Evolutionary conservation across 75 land plant genomes (phyloP).

Genomic region (Gnetum montanum): DNA sequence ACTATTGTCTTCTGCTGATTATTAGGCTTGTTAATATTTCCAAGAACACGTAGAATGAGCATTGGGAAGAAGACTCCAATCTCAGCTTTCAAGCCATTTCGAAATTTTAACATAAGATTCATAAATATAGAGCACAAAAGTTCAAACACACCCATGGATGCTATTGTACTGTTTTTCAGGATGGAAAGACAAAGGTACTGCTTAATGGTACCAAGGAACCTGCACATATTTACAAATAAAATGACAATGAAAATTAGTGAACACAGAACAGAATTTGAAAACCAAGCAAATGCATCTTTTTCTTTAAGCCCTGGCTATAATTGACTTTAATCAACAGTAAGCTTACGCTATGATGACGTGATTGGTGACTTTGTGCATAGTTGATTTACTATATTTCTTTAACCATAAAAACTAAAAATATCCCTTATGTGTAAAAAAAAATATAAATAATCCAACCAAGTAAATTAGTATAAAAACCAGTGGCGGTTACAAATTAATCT

Average conservation of each 20-base stretch:
- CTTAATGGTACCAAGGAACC: conserved; percentile 62
- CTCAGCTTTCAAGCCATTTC: conserved; percentile 72
- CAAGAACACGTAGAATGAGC: conserved; percentile 69
- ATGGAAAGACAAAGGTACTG: conserved; percentile 70
- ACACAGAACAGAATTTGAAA: background rate
- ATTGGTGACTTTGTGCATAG: no score
- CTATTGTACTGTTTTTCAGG: conserved; percentile 67
- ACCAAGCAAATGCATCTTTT: no score
- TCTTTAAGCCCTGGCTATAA: no score
- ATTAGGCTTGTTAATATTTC: conserved; percentile 75
- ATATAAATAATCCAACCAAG: no score
- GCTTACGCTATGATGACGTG: no score
- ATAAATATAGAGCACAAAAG: conserved; percentile 69
- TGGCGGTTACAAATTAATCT: no score
- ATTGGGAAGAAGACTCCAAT: conserved; percentile 85
- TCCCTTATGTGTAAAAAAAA: no score
- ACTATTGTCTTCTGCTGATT: conserved; percentile 70
- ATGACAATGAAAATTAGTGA: background rate
- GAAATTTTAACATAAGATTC: conserved; percentile 47
- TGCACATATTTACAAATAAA: no score
- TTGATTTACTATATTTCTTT: no score
- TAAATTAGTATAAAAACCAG: no score
- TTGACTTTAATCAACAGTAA: no score
- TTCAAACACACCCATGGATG: conserved; percentile 61
- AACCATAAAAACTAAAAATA: no score